phyloP scores from a whole-genome alignment of 192 early-diverging fungal species.

The Geranomyces michiganensis region DNA sequence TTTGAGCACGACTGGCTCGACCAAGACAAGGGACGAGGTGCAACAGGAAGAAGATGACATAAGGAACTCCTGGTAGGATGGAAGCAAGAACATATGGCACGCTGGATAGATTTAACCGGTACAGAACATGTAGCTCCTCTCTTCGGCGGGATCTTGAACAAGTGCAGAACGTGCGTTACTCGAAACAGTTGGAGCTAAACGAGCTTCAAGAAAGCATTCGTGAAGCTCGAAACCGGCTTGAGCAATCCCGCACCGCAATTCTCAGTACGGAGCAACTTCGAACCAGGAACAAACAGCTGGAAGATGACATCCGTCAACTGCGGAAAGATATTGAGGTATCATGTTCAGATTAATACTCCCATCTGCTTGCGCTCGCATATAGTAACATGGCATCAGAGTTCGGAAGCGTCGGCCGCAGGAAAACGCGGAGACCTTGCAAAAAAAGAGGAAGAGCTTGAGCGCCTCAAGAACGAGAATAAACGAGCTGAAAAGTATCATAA shows the following conservation, averaged over 20 bases:
- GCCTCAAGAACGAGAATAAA: conserved; percentile 16
- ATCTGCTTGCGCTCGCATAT: not conserved
- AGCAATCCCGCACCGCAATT: conserved; percentile 40
- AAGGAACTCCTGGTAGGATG: conserved; percentile 42
- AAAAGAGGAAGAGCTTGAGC: conserved; percentile 36
- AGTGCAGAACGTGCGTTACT: conserved; percentile 51
- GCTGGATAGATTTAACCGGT: too few species aligned
- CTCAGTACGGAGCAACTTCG: conserved; percentile 47
- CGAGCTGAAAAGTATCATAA: not conserved
- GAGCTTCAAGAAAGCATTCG: conserved; percentile 37
- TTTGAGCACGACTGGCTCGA: conserved; percentile 58
- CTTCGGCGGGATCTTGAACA: conserved; percentile 60
- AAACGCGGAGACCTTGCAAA: conserved; percentile 17
- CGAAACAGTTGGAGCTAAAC: conserved; percentile 59
- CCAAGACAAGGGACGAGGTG: conserved; percentile 68
- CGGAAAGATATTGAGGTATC: conserved; percentile 35
- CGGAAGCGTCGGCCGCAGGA: conserved; percentile 26
- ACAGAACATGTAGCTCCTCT: conserved; percentile 29
- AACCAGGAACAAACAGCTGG: conserved; percentile 44
- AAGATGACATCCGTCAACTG: conserved; percentile 45
- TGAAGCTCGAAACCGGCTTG: conserved; percentile 37
- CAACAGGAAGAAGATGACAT: conserved; percentile 60
- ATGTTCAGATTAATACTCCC: not conserved
- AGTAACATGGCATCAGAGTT: conserved; percentile 10
- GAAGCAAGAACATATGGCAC: conserved; percentile 6